Conservation (phyloP, 768 basidiomycete genomes). For the Lentinula aciculospora region DNA sequence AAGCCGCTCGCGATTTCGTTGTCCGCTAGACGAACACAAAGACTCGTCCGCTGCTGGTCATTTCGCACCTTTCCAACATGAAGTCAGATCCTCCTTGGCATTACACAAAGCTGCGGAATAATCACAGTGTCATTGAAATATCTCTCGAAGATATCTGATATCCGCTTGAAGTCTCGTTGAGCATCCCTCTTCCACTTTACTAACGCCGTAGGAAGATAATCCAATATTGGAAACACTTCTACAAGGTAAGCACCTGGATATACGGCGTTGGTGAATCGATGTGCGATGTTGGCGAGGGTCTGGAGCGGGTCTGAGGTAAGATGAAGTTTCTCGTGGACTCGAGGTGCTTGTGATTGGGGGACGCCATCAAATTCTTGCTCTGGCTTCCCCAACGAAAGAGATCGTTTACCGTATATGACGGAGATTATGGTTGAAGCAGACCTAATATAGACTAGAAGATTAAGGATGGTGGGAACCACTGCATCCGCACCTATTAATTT, state of each 20-base stretch:
- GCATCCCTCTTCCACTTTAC: constrained; percentile 3
- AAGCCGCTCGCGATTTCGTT: neutral
- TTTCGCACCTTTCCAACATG: neutral
- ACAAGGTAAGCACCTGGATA: constrained; percentile 5
- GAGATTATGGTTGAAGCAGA: neutral
- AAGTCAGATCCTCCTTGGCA: neutral
- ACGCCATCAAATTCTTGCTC: neutral
- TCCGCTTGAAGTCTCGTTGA: neutral
- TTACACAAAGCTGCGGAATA: neutral
- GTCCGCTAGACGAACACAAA: neutral
- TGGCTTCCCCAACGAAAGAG: neutral
- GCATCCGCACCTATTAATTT: neutral
- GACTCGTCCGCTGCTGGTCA: neutral
- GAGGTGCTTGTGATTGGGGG: neutral
- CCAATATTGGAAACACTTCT: neutral
- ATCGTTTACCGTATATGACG: neutral
- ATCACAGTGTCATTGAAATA: neutral
- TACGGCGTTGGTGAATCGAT: neutral
- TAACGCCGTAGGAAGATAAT: neutral
- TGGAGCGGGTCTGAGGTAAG: neutral
- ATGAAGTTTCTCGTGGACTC: neutral
- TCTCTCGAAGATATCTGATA: neutral
- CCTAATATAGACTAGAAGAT: neutral
- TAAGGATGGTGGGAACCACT: neutral
- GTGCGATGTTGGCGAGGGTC: neutral